Evolutionary conservation across 768 basidiomycete species (phyloP).

Genomic region (Lyophyllum shimeji): DNA sequence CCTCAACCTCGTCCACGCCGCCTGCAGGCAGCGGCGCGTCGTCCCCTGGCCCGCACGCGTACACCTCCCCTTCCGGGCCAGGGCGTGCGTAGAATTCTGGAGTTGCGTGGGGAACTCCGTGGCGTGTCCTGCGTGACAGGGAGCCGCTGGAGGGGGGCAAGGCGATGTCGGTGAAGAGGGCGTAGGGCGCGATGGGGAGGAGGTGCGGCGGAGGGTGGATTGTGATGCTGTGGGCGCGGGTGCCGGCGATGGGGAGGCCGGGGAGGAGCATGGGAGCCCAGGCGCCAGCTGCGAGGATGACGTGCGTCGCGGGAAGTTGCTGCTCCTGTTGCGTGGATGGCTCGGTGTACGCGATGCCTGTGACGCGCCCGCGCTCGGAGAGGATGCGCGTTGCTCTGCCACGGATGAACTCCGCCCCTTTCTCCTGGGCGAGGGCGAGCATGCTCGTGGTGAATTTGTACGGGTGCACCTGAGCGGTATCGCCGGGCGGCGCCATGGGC

Average conservation of each 20-base stretch:
- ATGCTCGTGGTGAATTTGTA: conserved; percentile 73
- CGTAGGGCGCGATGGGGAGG: conserved; percentile 64
- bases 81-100: conserved; percentile 78
- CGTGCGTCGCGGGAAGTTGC: conserved; percentile 58
- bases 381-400: conserved; percentile 48
- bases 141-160: conserved; percentile 11
- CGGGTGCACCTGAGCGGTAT: conserved; percentile 78
- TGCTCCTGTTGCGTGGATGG: conserved; percentile 13
- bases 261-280: conserved; percentile 73
- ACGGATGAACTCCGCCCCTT: conserved; percentile 47
- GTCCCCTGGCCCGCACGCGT: conserved; percentile 81
- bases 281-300: conserved; percentile 82
- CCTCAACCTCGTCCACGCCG: conserved; percentile 69
- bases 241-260: conserved; percentile 56
- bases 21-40: conserved; percentile 62
- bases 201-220: conserved; percentile 47
- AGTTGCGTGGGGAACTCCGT: conserved; percentile 28
- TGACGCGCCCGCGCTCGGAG: conserved; percentile 38
- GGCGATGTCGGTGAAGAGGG: conserved; percentile 78
- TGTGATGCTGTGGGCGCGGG: conserved; percentile 73
- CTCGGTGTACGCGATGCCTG: conserved; percentile 46
- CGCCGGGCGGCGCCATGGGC: conserved; percentile 53
- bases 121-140: not conserved
- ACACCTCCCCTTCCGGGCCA: conserved; percentile 66
- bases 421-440: conserved; percentile 59